Evolutionary conservation across 805 yeast species (phyloP), one percentile per base, ranked within the genome.

Genomic region (Alloascoidea africana): DNA sequence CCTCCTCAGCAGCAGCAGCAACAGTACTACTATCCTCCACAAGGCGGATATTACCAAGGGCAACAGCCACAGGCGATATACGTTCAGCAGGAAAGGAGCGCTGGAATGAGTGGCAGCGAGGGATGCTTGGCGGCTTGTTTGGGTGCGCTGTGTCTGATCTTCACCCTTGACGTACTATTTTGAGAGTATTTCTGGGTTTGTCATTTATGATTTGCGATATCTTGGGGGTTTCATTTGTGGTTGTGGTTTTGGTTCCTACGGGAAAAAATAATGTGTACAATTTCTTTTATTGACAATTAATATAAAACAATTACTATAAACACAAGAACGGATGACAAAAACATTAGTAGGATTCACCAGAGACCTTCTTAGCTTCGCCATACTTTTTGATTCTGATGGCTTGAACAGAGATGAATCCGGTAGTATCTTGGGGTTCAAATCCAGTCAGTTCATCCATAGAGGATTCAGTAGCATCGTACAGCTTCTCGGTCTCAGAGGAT

Each of bases 371-470:
- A 54, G 91, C 72, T 65, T 86, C 93, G 60, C 98, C 98, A 60
- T 84, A 91, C 67, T 91, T 91, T 73, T 91, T 91, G 60, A 89
- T 83, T 72, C 98, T 85, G 62, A 91, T 91, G 44, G 97, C 84
- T 70, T 91, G 96, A 51, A 91, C 94, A 49, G 95, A 84, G 62
- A 91, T 91, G 73, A 91, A 91, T 40, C 98, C 98, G 43, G 93
- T 67, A 42, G 98, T 85, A 60, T 89, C 97, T 59, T 82, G 86
- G 46, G 98, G 98, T 53, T 83, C 79, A 72, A 91, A 91, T 42
- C 96, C 98, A 41, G 96, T 86, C 55, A 91, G 76, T 66, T 91
- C 98, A 63, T 91, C 98, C 98, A 91, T 91, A 8, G 97, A 89
- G 13, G 96, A 87, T 63, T 89, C 96, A 39, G 96, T 85, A 46